Conservation (phyloP, 352 stramenopile genomes). For the Halophytophthora polymorphica region DNA sequence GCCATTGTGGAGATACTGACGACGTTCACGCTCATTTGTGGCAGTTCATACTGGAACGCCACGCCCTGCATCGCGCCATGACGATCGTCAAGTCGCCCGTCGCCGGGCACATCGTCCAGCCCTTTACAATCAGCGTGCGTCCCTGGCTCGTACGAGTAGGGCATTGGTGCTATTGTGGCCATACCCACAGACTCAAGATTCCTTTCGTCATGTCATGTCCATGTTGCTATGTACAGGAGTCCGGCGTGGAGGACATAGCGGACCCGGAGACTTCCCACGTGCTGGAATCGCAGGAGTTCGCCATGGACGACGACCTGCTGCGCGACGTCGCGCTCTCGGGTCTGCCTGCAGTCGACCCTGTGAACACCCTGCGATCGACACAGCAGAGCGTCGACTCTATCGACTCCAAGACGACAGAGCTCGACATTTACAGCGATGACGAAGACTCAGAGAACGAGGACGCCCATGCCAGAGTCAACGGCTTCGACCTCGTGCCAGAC, state of each 20-base stretch:
- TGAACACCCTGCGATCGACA: slow-evolving; percentile 50
- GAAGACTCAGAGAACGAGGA: slow-evolving; percentile 11
- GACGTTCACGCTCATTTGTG: slow-evolving; percentile 7
- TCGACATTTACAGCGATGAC: slow-evolving; percentile 16
- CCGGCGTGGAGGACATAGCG: slow-evolving; percentile 34
- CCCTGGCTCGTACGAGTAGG: background rate
- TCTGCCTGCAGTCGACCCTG: slow-evolving; percentile 38
- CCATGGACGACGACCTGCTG: slow-evolving; percentile 56
- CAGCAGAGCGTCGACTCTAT: slow-evolving; percentile 44
- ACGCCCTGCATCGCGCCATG: slow-evolving; percentile 44
- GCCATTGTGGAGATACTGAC: slow-evolving; percentile 8
- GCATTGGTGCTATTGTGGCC: background rate
- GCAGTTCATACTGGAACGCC: slow-evolving; percentile 66
- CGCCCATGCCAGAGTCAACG: slow-evolving; percentile 10
- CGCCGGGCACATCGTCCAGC: slow-evolving; percentile 54
- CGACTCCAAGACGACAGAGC: slow-evolving; percentile 19
- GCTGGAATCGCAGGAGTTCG: slow-evolving; percentile 30
- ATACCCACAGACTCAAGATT: background rate
- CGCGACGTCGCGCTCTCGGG: slow-evolving; percentile 38
- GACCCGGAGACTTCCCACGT: slow-evolving; percentile 15
- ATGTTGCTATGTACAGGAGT: slow-evolving; percentile 22
- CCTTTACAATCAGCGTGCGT: slow-evolving; percentile 56
- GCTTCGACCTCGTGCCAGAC: slow-evolving; percentile 58
- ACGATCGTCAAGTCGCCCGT: slow-evolving; percentile 63
- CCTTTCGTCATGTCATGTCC: background rate